Percentiles rank a stretch among this genome's conserved stretches.
These are phyloP conservation scores for Psilocybe tampanensis DNA, from an alignment of 768 basidiomycete species.

Conservation along the genomic window DNA sequence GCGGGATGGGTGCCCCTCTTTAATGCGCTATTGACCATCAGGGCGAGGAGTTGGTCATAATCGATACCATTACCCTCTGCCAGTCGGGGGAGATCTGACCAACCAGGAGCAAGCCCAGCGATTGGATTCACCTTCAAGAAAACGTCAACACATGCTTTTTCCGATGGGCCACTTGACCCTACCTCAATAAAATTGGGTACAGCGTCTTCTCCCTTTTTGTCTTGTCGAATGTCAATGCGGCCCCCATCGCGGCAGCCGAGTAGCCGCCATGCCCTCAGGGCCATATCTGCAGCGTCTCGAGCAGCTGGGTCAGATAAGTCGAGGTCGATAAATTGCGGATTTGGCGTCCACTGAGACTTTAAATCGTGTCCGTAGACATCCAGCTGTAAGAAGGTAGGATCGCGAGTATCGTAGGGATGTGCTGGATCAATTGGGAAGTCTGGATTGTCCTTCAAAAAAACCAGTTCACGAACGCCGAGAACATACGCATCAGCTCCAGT, in stretches of 20 bases:
- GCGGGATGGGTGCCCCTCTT: background rate
- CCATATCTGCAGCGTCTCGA: conserved; percentile 10
- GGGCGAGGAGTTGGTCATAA: conserved; percentile 7
- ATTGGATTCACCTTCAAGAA: conserved; percentile 11
- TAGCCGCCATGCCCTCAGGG: conserved; percentile 20
- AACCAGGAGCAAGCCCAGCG: conserved; percentile 6
- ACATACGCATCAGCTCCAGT: conserved; percentile 21
- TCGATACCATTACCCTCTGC: conserved; percentile 9
- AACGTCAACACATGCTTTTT: background rate
- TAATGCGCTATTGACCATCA: conserved; percentile 13
- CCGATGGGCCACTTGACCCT: background rate
- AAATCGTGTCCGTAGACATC: conserved; percentile 21
- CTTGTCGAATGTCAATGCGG: conserved; percentile 20
- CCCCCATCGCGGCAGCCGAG: conserved; percentile 26
- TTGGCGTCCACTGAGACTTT: conserved; percentile 11
- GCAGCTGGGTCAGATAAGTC: conserved; percentile 14
- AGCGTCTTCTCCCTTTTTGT: conserved; percentile 8
- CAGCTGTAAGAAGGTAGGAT: conserved; percentile 12
- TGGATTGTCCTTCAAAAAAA: conserved; percentile 17
- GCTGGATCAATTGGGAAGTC: conserved; percentile 11
- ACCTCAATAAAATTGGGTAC: conserved; percentile 17
- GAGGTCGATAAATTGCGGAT: conserved; percentile 14
- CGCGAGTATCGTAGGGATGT: conserved; percentile 4
- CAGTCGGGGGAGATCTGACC: conserved; percentile 7
- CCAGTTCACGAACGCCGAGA: conserved; percentile 22